phyloP scores from a whole-genome alignment of 108 stramenopile species.

The Cyclotella sp. region DNA sequence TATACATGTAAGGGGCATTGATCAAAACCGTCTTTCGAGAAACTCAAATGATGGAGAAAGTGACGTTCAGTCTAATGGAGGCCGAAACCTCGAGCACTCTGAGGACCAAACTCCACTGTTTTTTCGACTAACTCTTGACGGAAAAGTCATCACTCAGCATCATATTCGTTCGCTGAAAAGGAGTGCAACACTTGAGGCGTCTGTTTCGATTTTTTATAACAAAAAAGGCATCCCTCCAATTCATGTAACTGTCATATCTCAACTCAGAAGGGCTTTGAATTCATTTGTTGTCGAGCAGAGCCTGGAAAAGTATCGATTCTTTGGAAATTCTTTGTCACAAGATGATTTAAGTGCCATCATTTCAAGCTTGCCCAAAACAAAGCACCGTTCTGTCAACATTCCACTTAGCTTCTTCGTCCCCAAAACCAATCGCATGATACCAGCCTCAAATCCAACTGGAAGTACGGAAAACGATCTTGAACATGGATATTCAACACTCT shows the following conservation, averaged over 20 bases:
- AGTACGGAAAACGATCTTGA: slow-evolving; percentile 62
- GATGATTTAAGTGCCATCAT: slow-evolving; percentile 57
- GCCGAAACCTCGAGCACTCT: neutral
- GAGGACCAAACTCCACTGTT: slow-evolving; percentile 55
- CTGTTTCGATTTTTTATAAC: slow-evolving; percentile 50
- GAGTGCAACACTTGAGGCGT: slow-evolving; percentile 54
- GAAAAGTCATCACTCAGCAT: slow-evolving; percentile 30
- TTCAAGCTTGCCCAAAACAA: slow-evolving; percentile 62
- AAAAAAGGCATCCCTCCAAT: slow-evolving; percentile 10
- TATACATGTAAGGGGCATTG: neutral
- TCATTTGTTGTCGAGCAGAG: slow-evolving; percentile 72
- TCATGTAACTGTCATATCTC: slow-evolving; percentile 50
- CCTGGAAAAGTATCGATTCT: slow-evolving; percentile 62
- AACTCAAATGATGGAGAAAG: slow-evolving; percentile 20
- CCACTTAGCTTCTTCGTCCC: slow-evolving; percentile 67
- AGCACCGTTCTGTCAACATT: slow-evolving; percentile 53
- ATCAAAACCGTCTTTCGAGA: slow-evolving; percentile 2
- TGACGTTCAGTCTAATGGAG: slow-evolving; percentile 9
- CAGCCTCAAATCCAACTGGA: slow-evolving; percentile 61
- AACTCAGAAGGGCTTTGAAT: slow-evolving; percentile 55
- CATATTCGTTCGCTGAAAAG: slow-evolving; percentile 49
- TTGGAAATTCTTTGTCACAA: slow-evolving; percentile 44
- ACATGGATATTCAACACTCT: slow-evolving; percentile 52
- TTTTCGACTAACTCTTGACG: slow-evolving; percentile 61
- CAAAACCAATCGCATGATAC: slow-evolving; percentile 61